A percentile compares a stretch with the other conserved stretches of the same genome.
Evolutionary conservation across 208 protist species (phyloP).

Genomic region (Acanthamoeba culbertsoni): DNA sequence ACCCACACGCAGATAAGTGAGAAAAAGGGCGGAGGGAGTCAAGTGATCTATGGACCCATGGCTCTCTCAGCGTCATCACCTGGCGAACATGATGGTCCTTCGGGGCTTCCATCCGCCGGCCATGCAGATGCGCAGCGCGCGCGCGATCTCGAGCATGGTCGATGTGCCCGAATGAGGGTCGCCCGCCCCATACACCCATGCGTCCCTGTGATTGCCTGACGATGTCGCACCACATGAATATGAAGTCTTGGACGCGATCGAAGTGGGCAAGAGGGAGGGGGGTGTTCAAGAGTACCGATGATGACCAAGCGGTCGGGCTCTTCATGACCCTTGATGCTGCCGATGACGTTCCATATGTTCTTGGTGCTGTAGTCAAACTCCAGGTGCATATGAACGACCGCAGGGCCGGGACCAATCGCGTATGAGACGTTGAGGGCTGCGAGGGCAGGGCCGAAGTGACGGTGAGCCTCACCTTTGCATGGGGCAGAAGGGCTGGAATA

Average conservation of each 20-base stretch:
- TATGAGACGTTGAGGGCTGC: not conserved
- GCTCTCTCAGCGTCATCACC: not conserved
- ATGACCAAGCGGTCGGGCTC: conserved; percentile 35
- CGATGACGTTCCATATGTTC: conserved; percentile 47
- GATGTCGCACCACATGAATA: no score
- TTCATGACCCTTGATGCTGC: not conserved
- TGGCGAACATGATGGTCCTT: conserved; percentile 46
- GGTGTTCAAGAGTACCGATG: not conserved
- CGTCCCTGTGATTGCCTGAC: conserved; percentile 53
- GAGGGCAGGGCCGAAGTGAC: not conserved
- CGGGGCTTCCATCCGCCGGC: conserved; percentile 56
- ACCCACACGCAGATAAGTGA: not conserved
- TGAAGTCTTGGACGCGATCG: no score
- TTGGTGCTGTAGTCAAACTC: conserved; percentile 6
- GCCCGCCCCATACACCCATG: conserved; percentile 61
- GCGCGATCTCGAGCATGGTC: conserved; percentile 49
- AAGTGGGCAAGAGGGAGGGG: not conserved
- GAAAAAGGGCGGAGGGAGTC: not conserved
- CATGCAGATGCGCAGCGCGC: not conserved
- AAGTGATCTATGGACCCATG: not conserved
- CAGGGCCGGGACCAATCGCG: not conserved
- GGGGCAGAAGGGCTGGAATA: not conserved
- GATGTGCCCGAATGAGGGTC: conserved; percentile 49
- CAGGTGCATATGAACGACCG: not conserved
- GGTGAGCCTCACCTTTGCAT: not conserved